phyloP scores from a whole-genome alignment of 1,284 basidiomycete genomes.

The Erythrobasidium hasegawianum region DNA sequence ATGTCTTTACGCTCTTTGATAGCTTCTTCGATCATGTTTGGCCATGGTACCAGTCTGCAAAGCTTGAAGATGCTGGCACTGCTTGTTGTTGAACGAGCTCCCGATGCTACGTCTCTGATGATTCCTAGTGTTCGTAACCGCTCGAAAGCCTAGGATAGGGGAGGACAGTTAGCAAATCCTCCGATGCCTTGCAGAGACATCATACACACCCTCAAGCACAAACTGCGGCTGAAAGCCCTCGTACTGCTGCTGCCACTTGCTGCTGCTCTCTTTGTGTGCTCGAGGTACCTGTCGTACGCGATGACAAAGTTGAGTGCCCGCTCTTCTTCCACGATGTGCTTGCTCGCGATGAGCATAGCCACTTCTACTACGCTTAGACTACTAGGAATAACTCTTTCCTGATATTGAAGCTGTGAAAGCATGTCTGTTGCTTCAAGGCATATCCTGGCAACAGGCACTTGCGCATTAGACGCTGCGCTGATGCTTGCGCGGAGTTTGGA shows the following conservation, averaged over 20 bases:
- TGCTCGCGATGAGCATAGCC: slow-evolving; percentile 39
- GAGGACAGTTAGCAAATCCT: no score
- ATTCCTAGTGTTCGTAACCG: slow-evolving; percentile 38
- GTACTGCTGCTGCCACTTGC: slow-evolving; percentile 25
- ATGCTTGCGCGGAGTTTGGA: not conserved
- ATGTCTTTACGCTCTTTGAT: slow-evolving; percentile 37
- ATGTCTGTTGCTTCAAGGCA: slow-evolving; percentile 4
- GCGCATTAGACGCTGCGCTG: not conserved
- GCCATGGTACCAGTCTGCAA: slow-evolving; percentile 40
- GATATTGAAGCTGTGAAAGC: not conserved
- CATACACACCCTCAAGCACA: slow-evolving; percentile 37
- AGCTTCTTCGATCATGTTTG: slow-evolving; percentile 40
- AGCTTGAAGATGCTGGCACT: slow-evolving; percentile 38
- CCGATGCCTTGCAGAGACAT: no score
- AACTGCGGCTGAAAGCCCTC: slow-evolving; percentile 18
- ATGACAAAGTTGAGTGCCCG: slow-evolving; percentile 44
- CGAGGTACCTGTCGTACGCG: slow-evolving; percentile 39
- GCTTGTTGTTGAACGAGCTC: slow-evolving; percentile 16
- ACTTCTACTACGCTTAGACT: slow-evolving; percentile 43
- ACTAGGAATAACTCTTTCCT: slow-evolving; percentile 10
- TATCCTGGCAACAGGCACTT: not conserved
- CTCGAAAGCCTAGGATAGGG: slow-evolving; percentile 46
- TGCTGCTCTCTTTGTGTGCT: slow-evolving; percentile 35
- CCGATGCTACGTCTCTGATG: slow-evolving; percentile 23
- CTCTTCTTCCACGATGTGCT: slow-evolving; percentile 41